Conservation (phyloP, 1,284 basidiomycete genomes). For the Schizophyllum commune region DNA sequence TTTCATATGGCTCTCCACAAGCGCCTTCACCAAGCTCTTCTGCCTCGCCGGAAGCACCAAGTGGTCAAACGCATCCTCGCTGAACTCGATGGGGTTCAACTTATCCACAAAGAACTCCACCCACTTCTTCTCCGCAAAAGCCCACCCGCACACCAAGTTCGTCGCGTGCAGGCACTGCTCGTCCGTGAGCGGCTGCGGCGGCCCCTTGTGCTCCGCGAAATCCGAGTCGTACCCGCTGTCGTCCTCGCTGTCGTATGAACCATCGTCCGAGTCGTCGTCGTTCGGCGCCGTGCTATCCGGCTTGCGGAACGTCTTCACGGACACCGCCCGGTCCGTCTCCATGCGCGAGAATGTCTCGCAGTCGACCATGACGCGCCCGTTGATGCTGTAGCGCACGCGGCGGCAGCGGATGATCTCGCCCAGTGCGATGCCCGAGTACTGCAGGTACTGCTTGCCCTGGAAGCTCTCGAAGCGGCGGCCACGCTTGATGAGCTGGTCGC, state of each 20-base stretch:
- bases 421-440: constrained; percentile 44
- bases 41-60: constrained; percentile 45
- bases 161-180: constrained; percentile 50
- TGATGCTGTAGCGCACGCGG: constrained; percentile 34
- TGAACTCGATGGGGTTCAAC: constrained; percentile 45
- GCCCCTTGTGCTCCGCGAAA: neutral
- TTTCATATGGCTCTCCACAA: constrained; percentile 47
- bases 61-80: constrained; percentile 46
- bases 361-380: constrained; percentile 49
- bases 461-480: constrained; percentile 45
- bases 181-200: constrained; percentile 24
- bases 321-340: neutral
- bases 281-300: constrained; percentile 37
- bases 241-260: neutral
- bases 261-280: constrained; percentile 13
- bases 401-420: constrained; percentile 31
- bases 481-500: constrained; percentile 30
- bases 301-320: neutral
- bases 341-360: constrained; percentile 26
- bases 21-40: constrained; percentile 46
- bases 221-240: constrained; percentile 13
- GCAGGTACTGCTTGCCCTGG: constrained; percentile 45
- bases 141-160: constrained; percentile 52
- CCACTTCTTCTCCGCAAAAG: constrained; percentile 51
- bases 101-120: constrained; percentile 50